Evolutionary conservation across 2,329 filamentous ascomycete genomes (phyloP).

Genomic region (Cordyceps javanica): DNA sequence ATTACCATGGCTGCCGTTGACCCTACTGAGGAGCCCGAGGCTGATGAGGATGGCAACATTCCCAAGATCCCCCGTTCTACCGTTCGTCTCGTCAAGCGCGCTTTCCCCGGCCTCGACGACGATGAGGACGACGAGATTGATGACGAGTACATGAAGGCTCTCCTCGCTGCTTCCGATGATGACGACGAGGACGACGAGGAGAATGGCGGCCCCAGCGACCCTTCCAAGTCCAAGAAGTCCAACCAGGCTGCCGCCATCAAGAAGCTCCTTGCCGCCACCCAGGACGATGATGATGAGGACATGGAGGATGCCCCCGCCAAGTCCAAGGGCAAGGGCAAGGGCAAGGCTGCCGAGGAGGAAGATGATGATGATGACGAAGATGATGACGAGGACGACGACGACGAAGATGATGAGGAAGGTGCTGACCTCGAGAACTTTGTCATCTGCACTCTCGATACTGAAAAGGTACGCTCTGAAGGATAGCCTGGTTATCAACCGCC

Average conservation of each 20-base stretch:
- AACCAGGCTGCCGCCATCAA: slow-evolving; percentile 70
- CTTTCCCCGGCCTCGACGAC: slow-evolving; percentile 50
- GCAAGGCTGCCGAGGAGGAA: slow-evolving; percentile 54
- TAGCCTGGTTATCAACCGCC: background rate
- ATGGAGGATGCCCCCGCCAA: slow-evolving; percentile 64
- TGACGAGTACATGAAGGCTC: slow-evolving; percentile 56
- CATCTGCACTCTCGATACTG: slow-evolving; percentile 89
- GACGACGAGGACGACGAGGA: slow-evolving; percentile 57
- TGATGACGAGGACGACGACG: slow-evolving; percentile 40
- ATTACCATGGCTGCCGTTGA: slow-evolving; percentile 99
- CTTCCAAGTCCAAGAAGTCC: slow-evolving; percentile 81
- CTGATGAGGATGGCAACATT: slow-evolving; percentile 55
- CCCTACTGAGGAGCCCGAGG: slow-evolving; percentile 68
- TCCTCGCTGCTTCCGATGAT: slow-evolving; percentile 47
- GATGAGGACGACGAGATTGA: slow-evolving; percentile 60
- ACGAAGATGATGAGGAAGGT: slow-evolving; percentile 54
- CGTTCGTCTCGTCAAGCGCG: slow-evolving; percentile 80
- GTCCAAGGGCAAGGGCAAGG: slow-evolving; percentile 47
- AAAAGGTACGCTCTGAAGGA: slow-evolving; percentile 58
- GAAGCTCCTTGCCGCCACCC: slow-evolving; percentile 67
- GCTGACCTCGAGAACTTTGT: slow-evolving; percentile 81
- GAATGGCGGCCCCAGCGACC: slow-evolving; percentile 89
- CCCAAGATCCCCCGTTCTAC: slow-evolving; percentile 69
- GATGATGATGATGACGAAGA: slow-evolving; percentile 55
- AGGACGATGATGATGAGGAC: slow-evolving; percentile 52